These are phyloP conservation scores for Cercospora sojina DNA, from an alignment of 2,329 filamentous ascomycete species.

Conservation along the genomic window DNA sequence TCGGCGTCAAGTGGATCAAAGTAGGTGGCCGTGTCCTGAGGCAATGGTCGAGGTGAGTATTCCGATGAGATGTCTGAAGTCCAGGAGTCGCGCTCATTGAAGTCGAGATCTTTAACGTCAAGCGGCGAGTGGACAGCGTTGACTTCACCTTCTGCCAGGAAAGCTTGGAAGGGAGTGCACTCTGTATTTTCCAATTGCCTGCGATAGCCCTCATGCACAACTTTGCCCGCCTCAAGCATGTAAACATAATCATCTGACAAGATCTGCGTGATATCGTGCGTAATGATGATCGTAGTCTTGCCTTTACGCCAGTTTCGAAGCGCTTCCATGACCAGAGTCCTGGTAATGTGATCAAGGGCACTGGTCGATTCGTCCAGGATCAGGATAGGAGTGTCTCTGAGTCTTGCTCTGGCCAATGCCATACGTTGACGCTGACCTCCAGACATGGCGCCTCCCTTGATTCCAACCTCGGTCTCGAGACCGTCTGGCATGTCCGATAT, in stretches of 20 bases:
- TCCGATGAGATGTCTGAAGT: conserved; percentile 12
- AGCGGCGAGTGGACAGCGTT: conserved; percentile 22
- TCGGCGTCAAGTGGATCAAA: conserved; percentile 33
- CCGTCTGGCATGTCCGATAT: conserved; percentile 67
- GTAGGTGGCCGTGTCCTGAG: conserved; percentile 9
- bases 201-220: conserved; percentile 69
- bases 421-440: conserved; percentile 83
- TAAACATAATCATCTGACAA: conserved; percentile 72
- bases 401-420: conserved; percentile 72
- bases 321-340: conserved; percentile 67
- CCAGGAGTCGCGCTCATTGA: conserved; percentile 3
- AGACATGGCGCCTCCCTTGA: conserved; percentile 69
- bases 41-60: not conserved
- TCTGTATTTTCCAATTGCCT: conserved; percentile 50
- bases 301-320: conserved; percentile 73
- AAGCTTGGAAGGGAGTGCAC: conserved; percentile 36
- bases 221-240: conserved; percentile 66
- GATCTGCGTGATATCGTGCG: conserved; percentile 82
- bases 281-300: conserved; percentile 90
- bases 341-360: conserved; percentile 73
- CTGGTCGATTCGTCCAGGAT: conserved; percentile 89
- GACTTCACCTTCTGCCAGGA: conserved; percentile 29
- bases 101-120: conserved; percentile 22
- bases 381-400: conserved; percentile 76
- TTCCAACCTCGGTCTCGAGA: conserved; percentile 68